These are phyloP conservation scores for Capronia coronata DNA, from an alignment of 2,329 filamentous ascomycete species.

Conservation along the genomic window DNA sequence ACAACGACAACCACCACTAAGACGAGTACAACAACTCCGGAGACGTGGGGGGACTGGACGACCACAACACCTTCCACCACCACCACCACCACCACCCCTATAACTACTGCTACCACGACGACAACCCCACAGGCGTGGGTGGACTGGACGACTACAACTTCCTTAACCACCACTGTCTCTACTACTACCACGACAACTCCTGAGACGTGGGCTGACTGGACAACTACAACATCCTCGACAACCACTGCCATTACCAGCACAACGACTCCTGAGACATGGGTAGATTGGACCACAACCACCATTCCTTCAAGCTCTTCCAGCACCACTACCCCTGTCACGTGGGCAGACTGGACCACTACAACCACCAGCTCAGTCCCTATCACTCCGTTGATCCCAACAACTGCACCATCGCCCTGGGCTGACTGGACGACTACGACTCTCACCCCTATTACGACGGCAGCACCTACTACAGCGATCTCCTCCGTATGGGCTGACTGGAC, in stretches of 20 bases:
- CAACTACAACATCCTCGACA: neutral
- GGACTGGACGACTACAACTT: neutral
- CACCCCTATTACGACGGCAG: no score
- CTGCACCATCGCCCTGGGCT: neutral
- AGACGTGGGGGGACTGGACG: neutral
- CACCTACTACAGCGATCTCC: no score
- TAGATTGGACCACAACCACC: neutral
- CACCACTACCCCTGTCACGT: neutral
- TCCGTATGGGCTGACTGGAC: no score
- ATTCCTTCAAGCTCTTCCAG: neutral
- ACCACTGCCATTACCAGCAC: neutral
- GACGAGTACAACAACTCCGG: neutral
- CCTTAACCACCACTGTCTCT: neutral
- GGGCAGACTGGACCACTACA: slow-evolving; percentile 2
- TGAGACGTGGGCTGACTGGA: neutral
- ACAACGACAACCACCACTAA: neutral
- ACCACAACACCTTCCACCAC: neutral
- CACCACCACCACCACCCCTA: neutral
- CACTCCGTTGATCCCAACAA: neutral
- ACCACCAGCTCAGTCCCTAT: neutral
- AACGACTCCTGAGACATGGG: neutral
- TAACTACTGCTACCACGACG: neutral
- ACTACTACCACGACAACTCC: slow-evolving; percentile 1
- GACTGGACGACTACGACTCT: neutral
- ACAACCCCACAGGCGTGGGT: neutral